These are phyloP conservation scores for Magnolia kwangsiensis DNA, from an alignment of 164 flowering plant genomes.

Conservation along the genomic window DNA sequence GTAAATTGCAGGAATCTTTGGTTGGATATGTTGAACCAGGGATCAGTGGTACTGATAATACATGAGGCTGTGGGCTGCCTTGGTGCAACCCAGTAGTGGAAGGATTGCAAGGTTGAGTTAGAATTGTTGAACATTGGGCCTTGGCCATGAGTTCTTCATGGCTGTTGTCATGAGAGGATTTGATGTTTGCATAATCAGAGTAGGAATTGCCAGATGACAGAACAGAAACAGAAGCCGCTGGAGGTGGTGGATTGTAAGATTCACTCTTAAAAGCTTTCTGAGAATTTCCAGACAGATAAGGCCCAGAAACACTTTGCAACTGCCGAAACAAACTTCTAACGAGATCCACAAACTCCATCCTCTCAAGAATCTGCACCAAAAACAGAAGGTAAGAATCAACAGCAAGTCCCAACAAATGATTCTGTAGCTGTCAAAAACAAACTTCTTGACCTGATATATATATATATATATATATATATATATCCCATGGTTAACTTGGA, in stretches of 20 bases:
- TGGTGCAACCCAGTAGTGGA: conserved; percentile 16
- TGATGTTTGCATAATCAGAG: conserved; percentile 19
- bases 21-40: conserved; percentile 1
- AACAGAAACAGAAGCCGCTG: conserved; percentile 33
- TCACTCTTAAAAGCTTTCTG: conserved; percentile 24
- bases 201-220: conserved; percentile 25
- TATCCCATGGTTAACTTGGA: neutral
- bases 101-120: conserved; percentile 12
- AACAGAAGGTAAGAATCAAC: conserved; percentile 7
- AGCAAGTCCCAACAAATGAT: conserved; percentile 1
- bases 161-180: conserved; percentile 12
- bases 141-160: conserved; percentile 22
- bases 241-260: conserved; percentile 24
- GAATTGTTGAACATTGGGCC: conserved; percentile 11
- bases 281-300: conserved; percentile 13
- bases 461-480: too few species aligned
- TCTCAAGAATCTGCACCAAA: conserved; percentile 53
- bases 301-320: conserved; percentile 25
- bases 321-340: conserved; percentile 34
- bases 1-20: neutral
- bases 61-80: conserved; percentile 8
- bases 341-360: conserved; percentile 45
- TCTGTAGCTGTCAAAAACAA: neutral
- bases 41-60: neutral
- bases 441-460: neutral